phyloP scores from a whole-genome alignment of 805 yeast species.

The Priceomyces fermenticarens region DNA sequence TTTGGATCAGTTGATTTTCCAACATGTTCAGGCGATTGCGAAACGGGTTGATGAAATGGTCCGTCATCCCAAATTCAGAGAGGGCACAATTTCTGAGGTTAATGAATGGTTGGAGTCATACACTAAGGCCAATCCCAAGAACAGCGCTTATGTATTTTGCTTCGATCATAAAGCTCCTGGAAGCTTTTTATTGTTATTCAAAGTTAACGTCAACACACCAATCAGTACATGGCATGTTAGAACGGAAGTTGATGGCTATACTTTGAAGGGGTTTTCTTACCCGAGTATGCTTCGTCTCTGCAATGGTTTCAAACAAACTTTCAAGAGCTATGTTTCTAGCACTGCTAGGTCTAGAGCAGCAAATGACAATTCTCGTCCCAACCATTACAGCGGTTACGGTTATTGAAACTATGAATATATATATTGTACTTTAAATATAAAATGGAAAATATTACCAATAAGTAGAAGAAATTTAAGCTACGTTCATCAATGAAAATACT shows the following conservation, averaged over 20 bases:
- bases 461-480: background rate
- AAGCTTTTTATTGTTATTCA: conserved; percentile 85
- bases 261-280: conserved; percentile 73
- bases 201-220: conserved; percentile 66
- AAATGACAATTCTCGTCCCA: conserved; percentile 13
- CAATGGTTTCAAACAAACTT: conserved; percentile 87
- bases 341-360: conserved; percentile 14
- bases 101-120: conserved; percentile 84
- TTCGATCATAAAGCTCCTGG: conserved; percentile 91
- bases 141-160: conserved; percentile 88
- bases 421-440: background rate
- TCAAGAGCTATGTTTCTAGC: conserved; percentile 31
- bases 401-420: conserved; percentile 10
- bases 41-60: conserved; percentile 80
- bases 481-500: conserved; percentile 2
- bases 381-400: conserved; percentile 22
- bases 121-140: conserved; percentile 85
- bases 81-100: conserved; percentile 76
- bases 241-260: conserved; percentile 85
- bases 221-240: conserved; percentile 86
- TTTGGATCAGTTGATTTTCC: conserved; percentile 88
- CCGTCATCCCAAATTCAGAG: conserved; percentile 82
- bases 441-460: no score
- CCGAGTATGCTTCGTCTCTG: conserved; percentile 87
- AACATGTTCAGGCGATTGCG: conserved; percentile 81